Evolutionary conservation across 371 early-diverging fungal species (phyloP).

Genomic region (Lichtheimia ornata): DNA sequence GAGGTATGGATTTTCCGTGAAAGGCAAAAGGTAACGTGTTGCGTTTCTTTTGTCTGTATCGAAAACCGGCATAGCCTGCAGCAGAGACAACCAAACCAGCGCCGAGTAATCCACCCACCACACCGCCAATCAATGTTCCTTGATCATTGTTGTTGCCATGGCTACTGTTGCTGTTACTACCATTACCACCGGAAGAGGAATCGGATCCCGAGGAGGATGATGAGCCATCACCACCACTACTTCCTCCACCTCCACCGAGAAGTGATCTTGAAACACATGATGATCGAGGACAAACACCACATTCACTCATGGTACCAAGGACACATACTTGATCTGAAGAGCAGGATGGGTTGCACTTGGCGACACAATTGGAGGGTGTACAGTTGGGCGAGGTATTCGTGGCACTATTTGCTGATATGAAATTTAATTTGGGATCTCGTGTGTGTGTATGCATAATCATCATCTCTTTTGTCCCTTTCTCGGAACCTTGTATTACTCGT

Average conservation of each 20-base stretch:
- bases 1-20: constrained; percentile 12
- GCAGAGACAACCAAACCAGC: constrained; percentile 31
- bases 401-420: constrained; percentile 2
- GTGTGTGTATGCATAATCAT: not conserved
- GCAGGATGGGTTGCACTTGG: constrained; percentile 35
- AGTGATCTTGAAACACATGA: constrained; percentile 30
- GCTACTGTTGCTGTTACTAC: constrained; percentile 6
- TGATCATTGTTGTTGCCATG: constrained; percentile 11
- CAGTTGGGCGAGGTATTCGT: constrained; percentile 12
- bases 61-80: constrained; percentile 19
- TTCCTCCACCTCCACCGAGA: constrained; percentile 12
- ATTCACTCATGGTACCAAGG: constrained; percentile 37
- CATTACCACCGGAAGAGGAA: not conserved
- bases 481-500: not conserved
- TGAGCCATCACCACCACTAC: not conserved
- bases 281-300: constrained; percentile 41
- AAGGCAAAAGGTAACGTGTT: constrained; percentile 30
- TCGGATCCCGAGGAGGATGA: not conserved
- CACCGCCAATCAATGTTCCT: constrained; percentile 28
- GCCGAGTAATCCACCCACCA: constrained; percentile 47
- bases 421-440: not conserved
- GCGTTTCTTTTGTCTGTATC: constrained; percentile 26
- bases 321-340: constrained; percentile 31
- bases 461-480: not conserved
- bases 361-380: constrained; percentile 29